Evolutionary conservation across 805 yeast genomes (phyloP), one percentile per base, ranked within the genome.

Genomic region (Metschnikowia santaceciliae): DNA sequence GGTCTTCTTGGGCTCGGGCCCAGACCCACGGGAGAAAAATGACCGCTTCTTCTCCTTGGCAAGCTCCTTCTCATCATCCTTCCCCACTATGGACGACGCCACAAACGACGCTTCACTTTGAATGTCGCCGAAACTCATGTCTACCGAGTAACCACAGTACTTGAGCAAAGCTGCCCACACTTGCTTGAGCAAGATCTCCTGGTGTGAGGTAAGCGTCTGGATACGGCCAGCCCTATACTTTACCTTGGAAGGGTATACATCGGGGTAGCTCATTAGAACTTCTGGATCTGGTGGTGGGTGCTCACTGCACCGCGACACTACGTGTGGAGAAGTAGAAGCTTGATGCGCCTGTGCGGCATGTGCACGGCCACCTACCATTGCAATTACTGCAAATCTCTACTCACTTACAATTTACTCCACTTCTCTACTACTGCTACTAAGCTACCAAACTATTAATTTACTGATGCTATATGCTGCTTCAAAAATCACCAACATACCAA

Each of bases 71-170:
- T 53, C 44, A 5, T 60, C 42, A 20, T 56, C 53, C 57, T 61
- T n/a, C 54, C 34, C 39, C 22, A 54, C 46, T 26, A 47, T 32
- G 32, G 63, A 55, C 3, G 76, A 69, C 17, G 70, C 61, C 19
- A 71, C 67, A 49, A 59, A 71, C 40, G 72, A 63, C 43, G 65
- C 68, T 34, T 60, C 58, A 50, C 56, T 65, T 23, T 54, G 52
- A 32, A 72, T 46, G 46, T 72, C 76, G 8, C 60, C 64, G 14
- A 46, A 47, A 6, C 64, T 54, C 35, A 74, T 59, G 38, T 59
- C 58, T 17, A 79, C 53, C 0, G 57, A 63, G 59, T 77, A 72
- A 4, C 88, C 90, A 76, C 84, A 53, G 30, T 50, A 50, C 35
- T 41, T 49, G 34, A 58, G 42, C n/a, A 58, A 48, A 6, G 54